phyloP scores from a whole-genome alignment of 2,329 filamentous ascomycete genomes.

The Colletotrichum sp. region DNA sequence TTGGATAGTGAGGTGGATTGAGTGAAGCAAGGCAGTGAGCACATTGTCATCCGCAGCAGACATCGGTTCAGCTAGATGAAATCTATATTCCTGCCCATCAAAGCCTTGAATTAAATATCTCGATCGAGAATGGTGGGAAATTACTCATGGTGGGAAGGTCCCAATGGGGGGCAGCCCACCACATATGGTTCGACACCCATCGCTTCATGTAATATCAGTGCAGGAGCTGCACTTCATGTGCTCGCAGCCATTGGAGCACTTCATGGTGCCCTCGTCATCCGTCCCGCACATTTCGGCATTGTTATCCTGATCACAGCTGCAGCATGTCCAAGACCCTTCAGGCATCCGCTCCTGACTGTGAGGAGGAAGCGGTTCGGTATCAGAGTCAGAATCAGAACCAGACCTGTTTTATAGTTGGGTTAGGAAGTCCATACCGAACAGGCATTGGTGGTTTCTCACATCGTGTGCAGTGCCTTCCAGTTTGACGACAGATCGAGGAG shows the following conservation, averaged over 20 bases:
- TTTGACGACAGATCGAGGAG: not conserved
- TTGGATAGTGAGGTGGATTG: not conserved
- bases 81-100: not conserved
- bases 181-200: not conserved
- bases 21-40: not conserved
- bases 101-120: not conserved
- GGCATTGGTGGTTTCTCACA: not conserved
- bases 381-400: not conserved
- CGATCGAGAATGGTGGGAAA: not conserved
- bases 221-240: not conserved
- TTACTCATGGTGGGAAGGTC: not conserved
- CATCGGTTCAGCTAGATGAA: not conserved
- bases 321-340: not conserved
- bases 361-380: not conserved
- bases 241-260: not conserved
- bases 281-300: conserved; percentile 2
- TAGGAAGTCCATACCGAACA: not conserved
- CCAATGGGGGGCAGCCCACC: not conserved
- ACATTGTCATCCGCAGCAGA: not conserved
- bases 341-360: not conserved
- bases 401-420: not conserved
- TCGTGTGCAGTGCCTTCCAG: not conserved
- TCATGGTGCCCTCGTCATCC: not conserved
- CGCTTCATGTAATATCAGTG: not conserved
- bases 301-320: not conserved